A percentile compares a stretch with the other conserved stretches of the same genome.
Evolutionary conservation across 2,329 filamentous ascomycete genomes (phyloP).

Genomic region (Ceratocystis smalleyi): DNA sequence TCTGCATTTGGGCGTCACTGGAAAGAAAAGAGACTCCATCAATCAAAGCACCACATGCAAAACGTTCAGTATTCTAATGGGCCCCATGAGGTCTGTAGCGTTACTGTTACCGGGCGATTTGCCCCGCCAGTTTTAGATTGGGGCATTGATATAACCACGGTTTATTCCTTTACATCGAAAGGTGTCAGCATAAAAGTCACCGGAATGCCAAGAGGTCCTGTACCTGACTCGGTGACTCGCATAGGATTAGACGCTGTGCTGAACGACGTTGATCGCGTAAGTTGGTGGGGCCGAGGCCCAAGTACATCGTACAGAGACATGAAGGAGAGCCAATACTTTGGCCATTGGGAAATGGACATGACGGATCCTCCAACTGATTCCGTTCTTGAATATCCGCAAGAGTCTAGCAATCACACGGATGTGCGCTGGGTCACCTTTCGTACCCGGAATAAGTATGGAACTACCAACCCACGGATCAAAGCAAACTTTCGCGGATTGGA

Average conservation of each 20-base stretch:
- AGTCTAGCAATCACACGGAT: slow-evolving; percentile 49
- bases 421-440: slow-evolving; percentile 38
- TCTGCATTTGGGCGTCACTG: not conserved
- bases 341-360: slow-evolving; percentile 30
- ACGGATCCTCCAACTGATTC: slow-evolving; percentile 35
- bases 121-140: slow-evolving; percentile 50
- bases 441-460: not conserved
- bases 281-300: slow-evolving; percentile 55
- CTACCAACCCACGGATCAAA: slow-evolving; percentile 21
- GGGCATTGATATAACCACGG: slow-evolving; percentile 35
- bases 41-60: not conserved
- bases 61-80: not conserved
- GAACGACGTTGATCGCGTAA: slow-evolving; percentile 26
- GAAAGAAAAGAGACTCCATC: slow-evolving; percentile 4
- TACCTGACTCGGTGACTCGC: slow-evolving; percentile 42
- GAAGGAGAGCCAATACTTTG: slow-evolving; percentile 44
- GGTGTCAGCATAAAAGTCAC: slow-evolving; percentile 35
- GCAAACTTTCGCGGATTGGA: slow-evolving; percentile 32
- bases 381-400: slow-evolving; percentile 54
- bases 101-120: slow-evolving; percentile 37
- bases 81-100: slow-evolving; percentile 19
- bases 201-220: slow-evolving; percentile 32
- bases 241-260: slow-evolving; percentile 40
- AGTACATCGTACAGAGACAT: slow-evolving; percentile 53
- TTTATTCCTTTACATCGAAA: slow-evolving; percentile 38